Evolutionary conservation across 805 yeast species (phyloP).

Genomic region (Candida nonsorbophila): DNA sequence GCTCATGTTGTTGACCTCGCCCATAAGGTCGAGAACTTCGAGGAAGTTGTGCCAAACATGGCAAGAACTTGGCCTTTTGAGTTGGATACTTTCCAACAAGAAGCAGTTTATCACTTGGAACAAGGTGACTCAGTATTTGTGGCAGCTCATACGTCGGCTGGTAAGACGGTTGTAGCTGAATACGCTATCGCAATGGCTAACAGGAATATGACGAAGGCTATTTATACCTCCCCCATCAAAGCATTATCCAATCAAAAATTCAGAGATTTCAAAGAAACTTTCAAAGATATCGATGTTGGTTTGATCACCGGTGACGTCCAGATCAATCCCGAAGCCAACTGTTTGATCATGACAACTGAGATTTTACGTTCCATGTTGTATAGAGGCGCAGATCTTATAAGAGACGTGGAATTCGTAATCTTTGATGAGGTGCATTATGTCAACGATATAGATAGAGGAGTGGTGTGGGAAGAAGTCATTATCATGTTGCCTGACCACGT

Average conservation of each 20-base stretch:
- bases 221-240: conserved; percentile 92
- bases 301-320: conserved; percentile 97
- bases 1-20: conserved; percentile 91
- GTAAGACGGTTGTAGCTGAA: conserved; percentile 97
- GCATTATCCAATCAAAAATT: conserved; percentile 88
- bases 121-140: conserved; percentile 98
- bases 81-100: conserved; percentile 91
- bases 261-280: conserved; percentile 77
- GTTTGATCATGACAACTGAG: conserved; percentile 97
- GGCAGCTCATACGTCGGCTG: conserved; percentile 98
- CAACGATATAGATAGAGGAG: conserved; percentile 95
- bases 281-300: conserved; percentile 83
- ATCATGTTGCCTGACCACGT: conserved; percentile 97
- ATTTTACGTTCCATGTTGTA: conserved; percentile 92
- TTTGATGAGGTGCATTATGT: conserved; percentile 98
- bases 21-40: conserved; percentile 77
- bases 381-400: conserved; percentile 90
- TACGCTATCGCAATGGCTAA: conserved; percentile 97
- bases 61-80: conserved; percentile 95
- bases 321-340: conserved; percentile 92
- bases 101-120: conserved; percentile 92
- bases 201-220: conserved; percentile 93
- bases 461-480: conserved; percentile 98
- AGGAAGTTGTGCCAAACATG: conserved; percentile 85
- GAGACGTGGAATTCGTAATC: conserved; percentile 96